phyloP scores from a whole-genome alignment of 352 stramenopile genomes.

The Pythium periplocum region DNA sequence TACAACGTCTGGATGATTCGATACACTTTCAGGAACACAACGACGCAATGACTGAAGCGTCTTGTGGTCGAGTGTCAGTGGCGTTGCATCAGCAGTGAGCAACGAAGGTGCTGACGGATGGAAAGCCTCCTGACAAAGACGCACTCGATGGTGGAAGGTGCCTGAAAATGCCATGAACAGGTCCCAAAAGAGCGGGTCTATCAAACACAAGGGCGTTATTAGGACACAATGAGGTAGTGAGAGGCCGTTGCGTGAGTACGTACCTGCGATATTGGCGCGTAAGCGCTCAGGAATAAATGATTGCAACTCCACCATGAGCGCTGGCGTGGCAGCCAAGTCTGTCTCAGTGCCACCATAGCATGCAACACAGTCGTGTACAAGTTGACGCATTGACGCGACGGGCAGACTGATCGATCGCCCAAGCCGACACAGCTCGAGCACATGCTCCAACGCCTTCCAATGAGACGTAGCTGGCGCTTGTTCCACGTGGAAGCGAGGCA shows the following conservation, averaged over 20 bases:
- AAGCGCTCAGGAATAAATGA: slow-evolving; percentile 21
- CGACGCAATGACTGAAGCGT: neutral
- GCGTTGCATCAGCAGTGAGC: too few species aligned
- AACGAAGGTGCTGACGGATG: neutral
- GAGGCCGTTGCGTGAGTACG: neutral
- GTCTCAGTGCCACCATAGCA: slow-evolving; percentile 4
- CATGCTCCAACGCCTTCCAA: slow-evolving; percentile 19
- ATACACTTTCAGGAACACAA: neutral
- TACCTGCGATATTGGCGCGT: slow-evolving; percentile 18
- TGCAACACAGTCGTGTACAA: slow-evolving; percentile 16
- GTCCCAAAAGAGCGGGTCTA: slow-evolving; percentile 22
- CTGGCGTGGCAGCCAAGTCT: neutral
- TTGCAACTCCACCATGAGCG: slow-evolving; percentile 13
- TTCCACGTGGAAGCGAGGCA: slow-evolving; percentile 10
- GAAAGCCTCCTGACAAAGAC: slow-evolving; percentile 12
- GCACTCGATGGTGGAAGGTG: slow-evolving; percentile 13
- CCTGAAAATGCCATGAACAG: slow-evolving; percentile 13
- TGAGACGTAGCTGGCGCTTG: neutral
- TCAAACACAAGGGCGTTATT: neutral
- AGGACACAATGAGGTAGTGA: too few species aligned
- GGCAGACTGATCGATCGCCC: slow-evolving; percentile 9
- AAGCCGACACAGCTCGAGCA: slow-evolving; percentile 15
- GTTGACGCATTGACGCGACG: slow-evolving; percentile 17
- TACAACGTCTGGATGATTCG: neutral
- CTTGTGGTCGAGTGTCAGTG: neutral